A percentile compares a stretch with the other conserved stretches of the same genome.
Conservation (phyloP, 192 early-diverging fungal species). For the Dispira parvispora region DNA sequence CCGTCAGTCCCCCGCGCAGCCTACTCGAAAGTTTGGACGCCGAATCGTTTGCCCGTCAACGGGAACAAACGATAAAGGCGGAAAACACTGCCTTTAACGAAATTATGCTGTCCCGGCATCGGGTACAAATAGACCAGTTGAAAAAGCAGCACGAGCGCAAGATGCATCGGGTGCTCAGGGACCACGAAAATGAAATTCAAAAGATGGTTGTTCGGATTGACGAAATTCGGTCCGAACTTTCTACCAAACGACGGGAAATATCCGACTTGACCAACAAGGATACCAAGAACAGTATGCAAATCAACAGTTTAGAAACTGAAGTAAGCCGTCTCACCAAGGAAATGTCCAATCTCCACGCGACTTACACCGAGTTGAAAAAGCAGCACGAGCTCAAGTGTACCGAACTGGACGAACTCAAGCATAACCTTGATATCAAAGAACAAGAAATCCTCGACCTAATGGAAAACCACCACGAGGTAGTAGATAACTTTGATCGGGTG, state of each 20-base stretch:
- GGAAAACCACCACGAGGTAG: not conserved
- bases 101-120: not conserved
- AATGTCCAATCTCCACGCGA: constrained; percentile 1
- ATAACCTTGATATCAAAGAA: not conserved
- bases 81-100: not conserved
- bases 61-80: not conserved
- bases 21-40: constrained; percentile 2
- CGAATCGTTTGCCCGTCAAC: not conserved
- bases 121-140: not conserved
- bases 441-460: not conserved
- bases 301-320: constrained; percentile 3
- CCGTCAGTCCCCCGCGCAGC: constrained; percentile 7
- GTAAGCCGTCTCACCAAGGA: not conserved
- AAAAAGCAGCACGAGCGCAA: not conserved
- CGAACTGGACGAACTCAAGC: not conserved
- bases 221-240: constrained; percentile 1
- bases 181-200: not conserved
- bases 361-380: not conserved
- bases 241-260: not conserved
- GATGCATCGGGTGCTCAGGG: not conserved
- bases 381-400: not conserved
- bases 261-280: not conserved
- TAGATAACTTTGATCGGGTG: not conserved
- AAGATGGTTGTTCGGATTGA: not conserved
- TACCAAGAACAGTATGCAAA: not conserved